These are phyloP conservation scores for Oidiodendron maius DNA, from an alignment of 495 filamentous ascomycete genomes.

Conservation along the genomic window DNA sequence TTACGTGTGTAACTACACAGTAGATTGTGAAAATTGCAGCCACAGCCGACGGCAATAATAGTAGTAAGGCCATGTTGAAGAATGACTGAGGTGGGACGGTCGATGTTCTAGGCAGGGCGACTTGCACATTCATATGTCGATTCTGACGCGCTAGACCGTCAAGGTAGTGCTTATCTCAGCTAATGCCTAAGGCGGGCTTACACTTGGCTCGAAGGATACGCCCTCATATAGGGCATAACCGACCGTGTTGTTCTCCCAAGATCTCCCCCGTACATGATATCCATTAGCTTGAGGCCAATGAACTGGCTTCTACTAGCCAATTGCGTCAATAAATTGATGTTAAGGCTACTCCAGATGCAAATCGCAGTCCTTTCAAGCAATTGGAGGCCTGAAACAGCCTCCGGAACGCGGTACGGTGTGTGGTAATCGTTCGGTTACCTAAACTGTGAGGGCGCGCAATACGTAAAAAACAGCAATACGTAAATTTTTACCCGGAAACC, in stretches of 20 bases:
- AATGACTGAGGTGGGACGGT: slow-evolving; percentile 18
- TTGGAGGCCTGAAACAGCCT: too few species aligned
- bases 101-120: slow-evolving; percentile 18
- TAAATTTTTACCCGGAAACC: too few species aligned
- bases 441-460: too few species aligned
- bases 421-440: too few species aligned
- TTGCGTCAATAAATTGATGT: too few species aligned
- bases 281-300: too few species aligned
- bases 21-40: slow-evolving; percentile 22
- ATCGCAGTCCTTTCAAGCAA: too few species aligned
- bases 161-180: slow-evolving; percentile 13
- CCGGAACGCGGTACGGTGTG: too few species aligned
- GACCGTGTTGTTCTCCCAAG: neutral
- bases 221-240: slow-evolving; percentile 1
- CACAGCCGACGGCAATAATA: slow-evolving; percentile 18
- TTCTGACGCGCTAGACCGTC: slow-evolving; percentile 14
- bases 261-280: too few species aligned
- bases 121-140: slow-evolving; percentile 20
- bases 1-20: slow-evolving; percentile 21
- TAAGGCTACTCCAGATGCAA: too few species aligned
- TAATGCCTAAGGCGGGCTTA: slow-evolving; percentile 3
- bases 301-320: too few species aligned
- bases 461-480: too few species aligned
- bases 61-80: slow-evolving; percentile 22
- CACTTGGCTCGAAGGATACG: slow-evolving; percentile 2